These are phyloP conservation scores for Aphanomyces astaci DNA, from an alignment of 352 stramenopile species.

Conservation along the genomic window DNA sequence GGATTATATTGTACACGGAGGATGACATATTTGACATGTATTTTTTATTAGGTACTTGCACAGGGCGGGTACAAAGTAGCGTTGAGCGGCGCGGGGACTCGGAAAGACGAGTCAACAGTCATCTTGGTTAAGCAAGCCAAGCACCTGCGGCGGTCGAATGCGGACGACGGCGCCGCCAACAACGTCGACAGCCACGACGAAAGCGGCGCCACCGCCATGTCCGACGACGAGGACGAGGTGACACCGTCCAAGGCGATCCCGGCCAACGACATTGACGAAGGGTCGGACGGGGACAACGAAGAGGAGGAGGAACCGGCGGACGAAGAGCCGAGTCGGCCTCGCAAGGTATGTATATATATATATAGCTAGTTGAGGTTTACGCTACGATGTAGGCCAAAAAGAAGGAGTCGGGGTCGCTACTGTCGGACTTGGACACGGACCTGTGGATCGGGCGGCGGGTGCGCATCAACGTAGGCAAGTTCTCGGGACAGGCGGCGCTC, in stretches of 20 bases:
- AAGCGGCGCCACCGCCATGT: neutral
- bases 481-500: conserved; percentile 62
- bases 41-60: conserved; percentile 9
- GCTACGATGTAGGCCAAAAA: conserved; percentile 22
- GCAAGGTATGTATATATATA: too few species aligned
- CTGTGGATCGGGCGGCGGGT: conserved; percentile 85
- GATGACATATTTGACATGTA: too few species aligned
- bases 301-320: conserved; percentile 17
- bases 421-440: conserved; percentile 73
- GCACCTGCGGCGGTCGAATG: neutral
- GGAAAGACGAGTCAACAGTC: neutral
- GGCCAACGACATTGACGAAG: too few species aligned
- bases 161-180: conserved; percentile 20
- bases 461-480: conserved; percentile 84
- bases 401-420: conserved; percentile 28
- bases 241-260: neutral
- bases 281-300: conserved; percentile 35
- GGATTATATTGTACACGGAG: too few species aligned
- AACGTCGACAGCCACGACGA: conserved; percentile 14
- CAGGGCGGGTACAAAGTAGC: neutral
- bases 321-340: neutral
- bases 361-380: too few species aligned
- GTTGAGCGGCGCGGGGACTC: neutral
- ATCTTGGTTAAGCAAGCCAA: conserved; percentile 5
- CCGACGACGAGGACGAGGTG: conserved; percentile 24